Base-by-base conservation (phyloP, 305 asterid genomes). In the Withania somnifera region DNA sequence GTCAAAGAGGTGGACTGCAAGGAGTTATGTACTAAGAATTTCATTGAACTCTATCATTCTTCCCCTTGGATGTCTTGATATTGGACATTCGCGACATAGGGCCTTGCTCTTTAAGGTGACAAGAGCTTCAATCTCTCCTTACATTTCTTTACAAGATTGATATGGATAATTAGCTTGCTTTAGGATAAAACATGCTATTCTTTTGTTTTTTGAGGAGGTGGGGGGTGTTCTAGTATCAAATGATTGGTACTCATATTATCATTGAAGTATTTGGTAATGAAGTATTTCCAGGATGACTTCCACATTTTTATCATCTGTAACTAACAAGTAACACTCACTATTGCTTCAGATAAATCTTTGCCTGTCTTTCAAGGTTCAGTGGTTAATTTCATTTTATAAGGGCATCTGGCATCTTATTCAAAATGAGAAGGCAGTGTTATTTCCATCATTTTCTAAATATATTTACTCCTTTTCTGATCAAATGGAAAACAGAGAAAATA, bases 71-170 rank as follows among this genome's bases (percentile, higher is more conserved):
- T 86, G 91, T 86, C 95, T 96, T 81, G 97, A 96, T 90, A 87
- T 93, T 85, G 99, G 99, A 77, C 98, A 93, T 87, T 96, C 99
- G 3, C 98, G 99, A 84, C 99, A 96, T 79, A 92, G 98, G 88
- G 98, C 99, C 83, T 89, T 96, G 76, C 98, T 96, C 56, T 96
- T 96, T 86, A 96, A 96, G 99, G 99, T 96, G 81, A 88, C 81
- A 79, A 86, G 82, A 85, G 81, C 86, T 63, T 78, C 81, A 82
- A 77, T 81, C 84, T 56, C 81, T 71, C 77, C 51, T 54, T 28
- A 5, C 67, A 50, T 79, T 85, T 81, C 64, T 60, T 54, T 83
- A 50, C 80, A 26, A 75, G 28, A 28, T 75, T 75, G 80, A 75
- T 75, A 28, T 50, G 61, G 28, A 50, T 75, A 51, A 75, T 50